These are phyloP conservation scores for Sicyos edulis DNA, from an alignment of 306 rosid genomes.

Conservation along the genomic window DNA sequence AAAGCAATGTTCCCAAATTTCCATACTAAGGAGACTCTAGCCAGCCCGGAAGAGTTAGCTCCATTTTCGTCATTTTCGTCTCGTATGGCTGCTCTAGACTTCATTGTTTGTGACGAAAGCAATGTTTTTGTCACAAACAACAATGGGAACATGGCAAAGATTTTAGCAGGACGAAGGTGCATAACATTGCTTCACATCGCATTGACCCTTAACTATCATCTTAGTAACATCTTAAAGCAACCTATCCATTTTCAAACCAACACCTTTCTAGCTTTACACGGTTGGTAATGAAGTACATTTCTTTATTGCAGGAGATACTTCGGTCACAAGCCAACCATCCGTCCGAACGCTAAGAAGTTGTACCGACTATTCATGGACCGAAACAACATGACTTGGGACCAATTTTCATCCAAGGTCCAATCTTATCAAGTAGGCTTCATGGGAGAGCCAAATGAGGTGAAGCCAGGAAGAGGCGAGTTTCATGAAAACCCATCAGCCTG, in stretches of 20 bases:
- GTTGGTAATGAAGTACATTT: not conserved
- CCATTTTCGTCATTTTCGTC: conserved; percentile 73
- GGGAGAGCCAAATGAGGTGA: conserved; percentile 87
- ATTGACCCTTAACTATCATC: not conserved
- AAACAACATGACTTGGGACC: conserved; percentile 63
- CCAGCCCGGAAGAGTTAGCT: conserved; percentile 57
- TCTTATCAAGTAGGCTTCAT: conserved; percentile 68
- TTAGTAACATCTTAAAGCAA: not conserved
- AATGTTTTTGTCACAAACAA: conserved; percentile 80
- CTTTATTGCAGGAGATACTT: conserved; percentile 71
- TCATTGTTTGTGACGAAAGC: conserved; percentile 66
- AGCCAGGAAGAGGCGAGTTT: conserved; percentile 63
- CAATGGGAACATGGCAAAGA: conserved; percentile 95
- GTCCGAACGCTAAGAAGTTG: conserved; percentile 73
- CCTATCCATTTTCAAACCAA: not conserved
- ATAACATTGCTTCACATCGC: not conserved
- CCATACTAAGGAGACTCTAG: conserved; percentile 72
- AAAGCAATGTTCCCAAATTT: conserved; percentile 69
- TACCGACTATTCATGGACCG: conserved; percentile 42
- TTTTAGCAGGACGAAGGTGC: conserved; percentile 87
- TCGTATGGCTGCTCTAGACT: conserved; percentile 95
- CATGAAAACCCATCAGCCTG: conserved; percentile 82
- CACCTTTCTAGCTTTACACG: conserved; percentile 4
- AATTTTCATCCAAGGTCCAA: conserved; percentile 57
- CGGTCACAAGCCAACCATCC: conserved; percentile 82